Evolutionary conservation across 345 rosid species (phyloP).

Genomic region (Hibiscus mutabilis): DNA sequence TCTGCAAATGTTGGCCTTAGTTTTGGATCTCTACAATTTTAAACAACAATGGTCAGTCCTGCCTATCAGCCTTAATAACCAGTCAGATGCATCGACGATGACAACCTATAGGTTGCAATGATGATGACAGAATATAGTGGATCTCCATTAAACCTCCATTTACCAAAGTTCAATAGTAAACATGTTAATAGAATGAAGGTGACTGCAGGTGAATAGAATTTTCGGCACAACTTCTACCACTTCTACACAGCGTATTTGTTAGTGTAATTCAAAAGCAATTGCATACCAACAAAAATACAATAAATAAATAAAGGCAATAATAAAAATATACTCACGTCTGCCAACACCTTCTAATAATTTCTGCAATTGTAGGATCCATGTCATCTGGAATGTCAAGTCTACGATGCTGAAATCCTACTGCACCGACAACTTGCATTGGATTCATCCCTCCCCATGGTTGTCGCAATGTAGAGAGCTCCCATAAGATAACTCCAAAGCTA

Average conservation of each 20-base stretch:
- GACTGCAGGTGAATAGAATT: neutral
- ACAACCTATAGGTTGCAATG: slow-evolving; percentile 1
- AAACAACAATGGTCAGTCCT: slow-evolving; percentile 9
- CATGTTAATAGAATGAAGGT: neutral
- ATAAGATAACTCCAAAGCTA: slow-evolving; percentile 89
- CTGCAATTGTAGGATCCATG: slow-evolving; percentile 64
- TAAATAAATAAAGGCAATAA: neutral
- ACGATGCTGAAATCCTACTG: slow-evolving; percentile 95
- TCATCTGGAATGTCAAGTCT: slow-evolving; percentile 70
- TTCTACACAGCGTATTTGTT: neutral
- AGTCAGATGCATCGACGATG: slow-evolving; percentile 2
- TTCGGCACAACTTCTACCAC: neutral
- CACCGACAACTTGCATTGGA: slow-evolving; percentile 98
- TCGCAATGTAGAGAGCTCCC: slow-evolving; percentile 79
- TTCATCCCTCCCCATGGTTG: slow-evolving; percentile 99
- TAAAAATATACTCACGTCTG: slow-evolving; percentile 62
- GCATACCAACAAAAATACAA: neutral
- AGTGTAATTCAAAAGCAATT: neutral
- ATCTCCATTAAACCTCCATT: neutral
- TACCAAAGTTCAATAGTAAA: neutral
- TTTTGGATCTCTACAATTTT: slow-evolving; percentile 60
- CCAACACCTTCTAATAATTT: slow-evolving; percentile 80
- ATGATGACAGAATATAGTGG: neutral
- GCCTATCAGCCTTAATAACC: neutral
- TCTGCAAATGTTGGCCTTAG: slow-evolving; percentile 83